Evolutionary conservation across 2,329 filamentous ascomycete species (phyloP).

Genomic region (Shiraia sp.): DNA sequence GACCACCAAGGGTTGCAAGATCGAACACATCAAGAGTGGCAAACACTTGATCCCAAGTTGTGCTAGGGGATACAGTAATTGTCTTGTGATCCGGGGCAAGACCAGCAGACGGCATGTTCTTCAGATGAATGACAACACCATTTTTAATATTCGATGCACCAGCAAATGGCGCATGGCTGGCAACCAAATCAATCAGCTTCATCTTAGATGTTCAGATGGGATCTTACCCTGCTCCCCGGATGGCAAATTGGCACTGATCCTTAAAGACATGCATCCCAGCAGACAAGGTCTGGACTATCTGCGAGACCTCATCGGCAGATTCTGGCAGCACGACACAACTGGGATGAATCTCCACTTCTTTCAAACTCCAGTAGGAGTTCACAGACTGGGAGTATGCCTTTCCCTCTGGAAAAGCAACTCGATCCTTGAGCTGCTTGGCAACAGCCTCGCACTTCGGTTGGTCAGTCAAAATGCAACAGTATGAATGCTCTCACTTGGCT

Average conservation of each 20-base stretch:
- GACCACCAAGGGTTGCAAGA: conserved; percentile 1
- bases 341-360: background rate
- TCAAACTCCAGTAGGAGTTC: background rate
- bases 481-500: background rate
- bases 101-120: background rate
- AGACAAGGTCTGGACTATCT: background rate
- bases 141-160: conserved; percentile 1
- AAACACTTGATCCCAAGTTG: conserved; percentile 1
- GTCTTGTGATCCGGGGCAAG: conserved; percentile 1
- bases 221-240: conserved; percentile 1
- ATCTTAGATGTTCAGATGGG: background rate
- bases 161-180: background rate
- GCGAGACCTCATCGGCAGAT: conserved; percentile 1
- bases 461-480: background rate
- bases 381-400: background rate
- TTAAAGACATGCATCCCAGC: background rate
- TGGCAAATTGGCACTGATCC: background rate
- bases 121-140: background rate
- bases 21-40: background rate
- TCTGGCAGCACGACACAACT: background rate
- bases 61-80: background rate
- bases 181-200: background rate
- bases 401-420: background rate
- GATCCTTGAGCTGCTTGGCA: background rate
- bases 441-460: conserved; percentile 1